Evolutionary conservation across 345 rosid species (phyloP), one percentile per base, ranked within the genome.

Genomic region (Chamaenerion angustifolium): DNA sequence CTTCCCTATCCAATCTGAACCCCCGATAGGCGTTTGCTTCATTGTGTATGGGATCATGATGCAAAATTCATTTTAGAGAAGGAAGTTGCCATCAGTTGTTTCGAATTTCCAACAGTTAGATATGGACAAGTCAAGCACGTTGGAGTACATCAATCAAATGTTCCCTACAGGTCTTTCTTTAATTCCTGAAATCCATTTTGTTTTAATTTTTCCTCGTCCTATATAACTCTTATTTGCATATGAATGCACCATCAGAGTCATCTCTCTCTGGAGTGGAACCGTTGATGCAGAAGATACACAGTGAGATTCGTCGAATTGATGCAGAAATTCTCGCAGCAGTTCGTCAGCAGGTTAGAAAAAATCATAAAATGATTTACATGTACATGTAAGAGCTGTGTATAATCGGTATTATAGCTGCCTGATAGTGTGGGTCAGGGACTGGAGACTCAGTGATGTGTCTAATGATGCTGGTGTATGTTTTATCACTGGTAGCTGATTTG

Each of bases 91-190:
- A 27, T 23, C 23, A 12, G 54, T 15, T 40, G 54, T 19, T 31
- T 31, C 37, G 8, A 7, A 31, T 31, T 7, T 31, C 37, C 37
- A 31, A 31, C 37, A 31, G 37, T 51, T 37, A 13, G 73, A 72
- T 14, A 92, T 92, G 98, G 98, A 87, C 69, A 92, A 87, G 71
- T 75, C 92, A 15, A 84, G 95, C 69, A 81, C 96, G 35, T 53
- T 92, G 67, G 98, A 87, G 69, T 92, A 92, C 73, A 92, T 92
- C 63, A 92, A 92, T 68, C 98, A 92, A 73, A 92, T 92, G 98
- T 92, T 92, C 46, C 98, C 98, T 21, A 82, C 96, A 72, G 98
- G 98, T 82, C 37, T 8, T 40, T 54, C 52, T 1, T 49, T 12
- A 4, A 21, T 37, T 45, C 40, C 13, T 8, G 14, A 12, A 21